Conservation (phyloP, 2,329 filamentous ascomycete species). For the Epichloe glyceriae region DNA sequence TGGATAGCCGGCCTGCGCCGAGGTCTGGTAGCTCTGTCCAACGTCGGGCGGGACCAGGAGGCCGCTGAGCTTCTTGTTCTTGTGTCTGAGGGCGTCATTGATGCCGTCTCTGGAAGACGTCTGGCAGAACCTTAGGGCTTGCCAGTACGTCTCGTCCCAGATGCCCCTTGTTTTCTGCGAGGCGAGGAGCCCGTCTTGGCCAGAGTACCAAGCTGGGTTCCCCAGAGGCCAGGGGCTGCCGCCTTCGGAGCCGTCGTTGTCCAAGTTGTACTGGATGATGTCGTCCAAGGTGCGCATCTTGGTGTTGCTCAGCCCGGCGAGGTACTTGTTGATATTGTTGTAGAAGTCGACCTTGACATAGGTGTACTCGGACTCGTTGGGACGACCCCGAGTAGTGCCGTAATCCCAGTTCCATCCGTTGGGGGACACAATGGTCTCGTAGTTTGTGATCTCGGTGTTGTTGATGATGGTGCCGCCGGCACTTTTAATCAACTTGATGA, state of each 20-base stretch:
- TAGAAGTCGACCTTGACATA: slow-evolving; percentile 61
- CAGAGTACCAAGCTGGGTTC: slow-evolving; percentile 52
- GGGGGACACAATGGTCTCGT: slow-evolving; percentile 48
- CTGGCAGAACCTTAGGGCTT: slow-evolving; percentile 50
- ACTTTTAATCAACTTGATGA: slow-evolving; percentile 37
- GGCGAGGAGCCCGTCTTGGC: slow-evolving; percentile 59
- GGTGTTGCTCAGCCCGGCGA: slow-evolving; percentile 49
- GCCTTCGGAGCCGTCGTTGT: slow-evolving; percentile 54
- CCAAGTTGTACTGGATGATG: slow-evolving; percentile 50
- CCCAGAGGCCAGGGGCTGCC: slow-evolving; percentile 41
- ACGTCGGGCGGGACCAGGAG: slow-evolving; percentile 58
- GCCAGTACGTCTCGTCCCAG: slow-evolving; percentile 51
- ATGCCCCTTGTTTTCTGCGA: slow-evolving; percentile 47
- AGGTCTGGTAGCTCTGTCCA: slow-evolving; percentile 54
- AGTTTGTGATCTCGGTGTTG: slow-evolving; percentile 52
- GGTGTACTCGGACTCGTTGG: slow-evolving; percentile 65
- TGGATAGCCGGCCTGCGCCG: slow-evolving; percentile 65
- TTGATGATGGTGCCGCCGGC: slow-evolving; percentile 59
- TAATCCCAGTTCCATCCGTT: slow-evolving; percentile 66
- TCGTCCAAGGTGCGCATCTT: slow-evolving; percentile 47
- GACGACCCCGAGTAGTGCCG: slow-evolving; percentile 43
- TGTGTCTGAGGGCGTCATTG: slow-evolving; percentile 46
- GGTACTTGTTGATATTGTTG: slow-evolving; percentile 46
- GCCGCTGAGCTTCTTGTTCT: slow-evolving; percentile 38
- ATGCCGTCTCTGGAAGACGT: slow-evolving; percentile 53